Conservation (phyloP, 441 rosid genomes). For the Jatropha podagrica region DNA sequence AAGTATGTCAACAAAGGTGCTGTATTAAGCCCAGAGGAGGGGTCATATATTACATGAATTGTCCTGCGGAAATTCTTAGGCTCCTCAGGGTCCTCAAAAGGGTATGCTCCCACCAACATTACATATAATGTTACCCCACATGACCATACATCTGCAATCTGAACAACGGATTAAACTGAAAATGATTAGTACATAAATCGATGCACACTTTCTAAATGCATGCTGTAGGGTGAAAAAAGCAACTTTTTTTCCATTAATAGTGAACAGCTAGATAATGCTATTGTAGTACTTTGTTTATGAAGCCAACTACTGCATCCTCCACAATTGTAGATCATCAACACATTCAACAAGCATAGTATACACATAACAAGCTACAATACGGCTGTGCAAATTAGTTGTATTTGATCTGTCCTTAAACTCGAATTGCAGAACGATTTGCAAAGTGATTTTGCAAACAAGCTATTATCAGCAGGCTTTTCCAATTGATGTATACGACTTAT, state of each 20-base stretch:
- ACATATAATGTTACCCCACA: conserved; percentile 96
- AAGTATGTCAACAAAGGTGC: neutral
- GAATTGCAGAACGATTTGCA: neutral
- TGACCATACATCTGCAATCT: conserved; percentile 99
- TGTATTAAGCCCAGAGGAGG: conserved; percentile 2
- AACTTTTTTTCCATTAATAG: neutral
- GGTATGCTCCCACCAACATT: conserved; percentile 98
- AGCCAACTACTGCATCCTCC: neutral
- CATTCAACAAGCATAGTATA: too few species aligned
- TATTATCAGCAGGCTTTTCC: neutral
- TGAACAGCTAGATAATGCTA: neutral
- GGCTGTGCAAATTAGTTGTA: neutral
- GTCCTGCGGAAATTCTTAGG: conserved; percentile 92
- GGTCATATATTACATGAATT: conserved; percentile 56
- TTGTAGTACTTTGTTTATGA: neutral
- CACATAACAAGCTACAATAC: neutral
- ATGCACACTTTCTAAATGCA: neutral
- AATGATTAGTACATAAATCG: conserved; percentile 6
- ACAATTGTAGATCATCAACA: too few species aligned
- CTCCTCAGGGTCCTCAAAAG: conserved; percentile 96
- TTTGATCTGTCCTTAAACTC: neutral
- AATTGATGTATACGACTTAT: neutral
- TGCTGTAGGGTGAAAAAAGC: neutral
- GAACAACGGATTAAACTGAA: conserved; percentile 22
- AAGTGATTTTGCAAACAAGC: neutral